Percentiles rank a stretch among this genome's conserved stretches.
These are phyloP conservation scores for Globisporangium megalacanthum DNA, from an alignment of 352 stramenopile species.

Conservation along the genomic window DNA sequence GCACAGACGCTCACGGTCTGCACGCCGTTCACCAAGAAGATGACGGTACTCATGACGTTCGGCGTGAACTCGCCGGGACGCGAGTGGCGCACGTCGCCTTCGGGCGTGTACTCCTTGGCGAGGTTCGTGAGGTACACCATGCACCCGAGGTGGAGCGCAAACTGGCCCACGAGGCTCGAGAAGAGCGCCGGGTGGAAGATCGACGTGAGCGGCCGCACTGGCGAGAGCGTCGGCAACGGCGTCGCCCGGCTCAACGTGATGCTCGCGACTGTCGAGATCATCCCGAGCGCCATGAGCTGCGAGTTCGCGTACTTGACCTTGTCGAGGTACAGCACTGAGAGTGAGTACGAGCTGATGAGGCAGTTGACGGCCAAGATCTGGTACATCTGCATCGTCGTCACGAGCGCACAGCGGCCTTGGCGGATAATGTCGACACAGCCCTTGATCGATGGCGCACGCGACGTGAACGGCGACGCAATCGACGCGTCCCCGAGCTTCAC, in stretches of 20 bases:
- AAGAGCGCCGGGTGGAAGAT: slow-evolving; percentile 95
- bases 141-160: slow-evolving; percentile 91
- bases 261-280: slow-evolving; percentile 83
- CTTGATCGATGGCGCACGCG: slow-evolving; percentile 89
- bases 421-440: slow-evolving; percentile 95
- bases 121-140: slow-evolving; percentile 93
- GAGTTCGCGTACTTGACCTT: slow-evolving; percentile 99
- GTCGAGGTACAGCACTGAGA: slow-evolving; percentile 98
- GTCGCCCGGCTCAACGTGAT: slow-evolving; percentile 90
- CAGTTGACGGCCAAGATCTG: slow-evolving; percentile 99
- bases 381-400: slow-evolving; percentile 99
- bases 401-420: slow-evolving; percentile 98
- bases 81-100: slow-evolving; percentile 70
- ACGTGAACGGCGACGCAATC: slow-evolving; percentile 99
- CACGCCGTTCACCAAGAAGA: slow-evolving; percentile 96
- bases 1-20: slow-evolving; percentile 97
- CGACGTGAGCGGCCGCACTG: slow-evolving; percentile 89
- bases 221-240: slow-evolving; percentile 92
- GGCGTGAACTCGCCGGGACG: slow-evolving; percentile 94
- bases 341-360: slow-evolving; percentile 96
- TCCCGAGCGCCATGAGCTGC: slow-evolving; percentile 89
- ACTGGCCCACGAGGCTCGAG: slow-evolving; percentile 94
- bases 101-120: slow-evolving; percentile 85
- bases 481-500: slow-evolving; percentile 99
- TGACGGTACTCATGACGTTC: slow-evolving; percentile 97